Base-by-base conservation (phyloP, 345 rosid species). In the Pugionium dolabratum region DNA sequence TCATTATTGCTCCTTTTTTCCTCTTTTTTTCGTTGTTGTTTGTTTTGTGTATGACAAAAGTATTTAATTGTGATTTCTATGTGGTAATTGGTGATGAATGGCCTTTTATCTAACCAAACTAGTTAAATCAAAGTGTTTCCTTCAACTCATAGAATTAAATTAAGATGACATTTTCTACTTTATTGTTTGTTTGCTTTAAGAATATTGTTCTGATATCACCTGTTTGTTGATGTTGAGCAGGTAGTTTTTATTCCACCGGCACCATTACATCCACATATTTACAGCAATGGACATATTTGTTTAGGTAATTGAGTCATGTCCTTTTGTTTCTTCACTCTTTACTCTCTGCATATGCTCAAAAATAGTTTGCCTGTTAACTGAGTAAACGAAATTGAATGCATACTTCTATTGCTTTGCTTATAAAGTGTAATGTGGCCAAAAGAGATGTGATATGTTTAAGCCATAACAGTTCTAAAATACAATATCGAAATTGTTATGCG, bases 271-370 rank as follows among this genome's bases (percentile, higher is more conserved):
- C 90, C 94, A 52, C 94, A 87, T 66, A 87, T 87, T 68, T 87
- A 85, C 69, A 87, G 94, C 85, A 85, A 87, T 59, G 90, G 94
- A 72, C 85, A 87, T 83, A 87, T 87, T 72, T 74, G 73, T 61
- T 67, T 74, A 67, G 77, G 77, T 74, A 74, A 18, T 18, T 18
- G 18, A 18, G 10, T 62, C 46, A 30, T 36, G 35, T 56, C 45
- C 46, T 27, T 25, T 42, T 34, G 54, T 4, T 61, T 44, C 33
- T 50, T 53, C 34, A 34, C 37, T 39, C 11, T 10, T 6, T 6
- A 33, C 4, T 51, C 46, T 50, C 10, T 59, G 31, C 52, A 34
- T 30, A 0, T 36, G 37, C 10, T 45, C 48, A 18, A 18, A 18
- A 1, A 2, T 28, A 28, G 4, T 35, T 35, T 42, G 11, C 7